phyloP scores from a whole-genome alignment of 2,329 filamentous ascomycete genomes.

The Parastagonospora nodorum region DNA sequence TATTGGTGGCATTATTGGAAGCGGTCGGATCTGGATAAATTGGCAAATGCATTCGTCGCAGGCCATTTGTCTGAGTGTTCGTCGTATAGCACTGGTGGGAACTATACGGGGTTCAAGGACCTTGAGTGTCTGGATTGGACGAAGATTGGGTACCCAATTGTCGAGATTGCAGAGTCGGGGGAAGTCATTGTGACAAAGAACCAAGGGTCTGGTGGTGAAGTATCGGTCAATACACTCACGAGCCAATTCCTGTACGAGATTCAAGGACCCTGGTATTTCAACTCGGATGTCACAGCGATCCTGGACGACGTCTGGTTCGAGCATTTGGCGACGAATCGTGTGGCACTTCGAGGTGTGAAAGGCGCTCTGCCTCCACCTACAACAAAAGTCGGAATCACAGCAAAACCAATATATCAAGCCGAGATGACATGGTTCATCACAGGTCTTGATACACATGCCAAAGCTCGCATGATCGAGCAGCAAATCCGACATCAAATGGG shows the following conservation, averaged over 20 bases:
- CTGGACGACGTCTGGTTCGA: conserved; percentile 59
- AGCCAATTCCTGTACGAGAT: conserved; percentile 57
- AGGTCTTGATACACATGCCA: conserved; percentile 52
- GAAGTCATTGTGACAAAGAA: conserved; percentile 38
- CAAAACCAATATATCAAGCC: conserved; percentile 52
- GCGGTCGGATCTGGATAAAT: conserved; percentile 44
- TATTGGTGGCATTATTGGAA: conserved; percentile 54
- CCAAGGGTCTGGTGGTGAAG: conserved; percentile 40
- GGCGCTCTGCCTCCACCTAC: conserved; percentile 40
- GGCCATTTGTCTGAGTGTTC: conserved; percentile 54
- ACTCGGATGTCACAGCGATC: conserved; percentile 61
- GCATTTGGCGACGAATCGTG: conserved; percentile 55
- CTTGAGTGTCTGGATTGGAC: conserved; percentile 38
- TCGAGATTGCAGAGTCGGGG: conserved; percentile 34
- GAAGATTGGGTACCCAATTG: conserved; percentile 39
- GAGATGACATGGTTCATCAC: conserved; percentile 53
- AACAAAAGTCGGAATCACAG: conserved; percentile 52
- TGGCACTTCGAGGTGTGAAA: conserved; percentile 54
- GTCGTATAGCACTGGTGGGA: conserved; percentile 50
- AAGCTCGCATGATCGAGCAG: conserved; percentile 51
- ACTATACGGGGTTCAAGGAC: conserved; percentile 52
- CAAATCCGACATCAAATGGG: conserved; percentile 42
- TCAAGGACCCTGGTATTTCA: conserved; percentile 58
- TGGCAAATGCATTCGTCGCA: conserved; percentile 52
- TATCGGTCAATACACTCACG: conserved; percentile 56